A percentile compares a stretch with the other conserved stretches of the same genome.
Evolutionary conservation across 345 rosid species (phyloP).

Genomic region (Angophora floribunda): DNA sequence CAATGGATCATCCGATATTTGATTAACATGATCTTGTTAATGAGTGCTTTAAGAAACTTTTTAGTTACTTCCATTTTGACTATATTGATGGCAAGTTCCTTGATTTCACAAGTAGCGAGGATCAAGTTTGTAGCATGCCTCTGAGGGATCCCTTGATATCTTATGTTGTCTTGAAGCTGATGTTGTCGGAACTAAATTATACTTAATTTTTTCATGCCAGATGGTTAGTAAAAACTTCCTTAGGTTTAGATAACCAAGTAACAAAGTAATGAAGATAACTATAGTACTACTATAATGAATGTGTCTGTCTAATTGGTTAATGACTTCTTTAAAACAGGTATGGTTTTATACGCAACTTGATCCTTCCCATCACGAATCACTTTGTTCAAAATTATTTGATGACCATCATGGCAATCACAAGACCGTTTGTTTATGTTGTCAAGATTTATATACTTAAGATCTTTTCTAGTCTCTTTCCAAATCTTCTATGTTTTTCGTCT

Average conservation of each 20-base stretch:
- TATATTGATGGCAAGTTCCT: not conserved
- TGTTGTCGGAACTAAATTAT: not conserved
- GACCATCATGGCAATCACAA: not conserved
- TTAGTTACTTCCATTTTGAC: not conserved
- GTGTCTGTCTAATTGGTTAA: not conserved
- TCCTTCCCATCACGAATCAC: not conserved
- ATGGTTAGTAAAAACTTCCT: not conserved
- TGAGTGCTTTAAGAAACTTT: not conserved
- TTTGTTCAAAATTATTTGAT: not conserved
- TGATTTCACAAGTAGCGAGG: not conserved
- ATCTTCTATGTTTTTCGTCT: not conserved
- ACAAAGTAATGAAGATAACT: not conserved
- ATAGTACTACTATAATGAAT: not conserved
- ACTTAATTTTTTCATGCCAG: not conserved
- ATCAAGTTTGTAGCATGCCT: not conserved
- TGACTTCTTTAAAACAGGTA: not conserved
- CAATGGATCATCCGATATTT: not conserved
- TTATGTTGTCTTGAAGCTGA: not conserved
- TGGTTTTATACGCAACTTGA: not conserved
- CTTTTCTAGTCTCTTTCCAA: not conserved
- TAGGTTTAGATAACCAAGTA: not conserved
- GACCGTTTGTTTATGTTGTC: not conserved
- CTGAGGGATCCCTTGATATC: not conserved
- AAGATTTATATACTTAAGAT: not conserved
- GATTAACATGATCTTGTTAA: not conserved